phyloP scores from a whole-genome alignment of 805 yeast genomes.

The Candida wancherniae region DNA sequence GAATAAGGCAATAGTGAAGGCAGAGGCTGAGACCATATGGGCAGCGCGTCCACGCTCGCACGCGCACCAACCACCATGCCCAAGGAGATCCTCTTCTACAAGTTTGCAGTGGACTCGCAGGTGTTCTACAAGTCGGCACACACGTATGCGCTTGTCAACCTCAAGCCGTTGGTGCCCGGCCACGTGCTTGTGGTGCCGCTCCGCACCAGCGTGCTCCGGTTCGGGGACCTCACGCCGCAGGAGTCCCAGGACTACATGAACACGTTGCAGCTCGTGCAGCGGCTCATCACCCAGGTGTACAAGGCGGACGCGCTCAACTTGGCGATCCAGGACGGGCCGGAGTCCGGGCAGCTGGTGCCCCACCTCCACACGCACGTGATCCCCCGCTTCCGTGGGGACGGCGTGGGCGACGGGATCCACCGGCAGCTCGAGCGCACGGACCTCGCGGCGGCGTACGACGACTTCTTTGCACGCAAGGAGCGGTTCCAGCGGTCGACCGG shows the following conservation, averaged over 20 bases:
- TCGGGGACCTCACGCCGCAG: constrained; percentile 64
- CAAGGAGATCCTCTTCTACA: constrained; percentile 41
- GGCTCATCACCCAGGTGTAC: constrained; percentile 60
- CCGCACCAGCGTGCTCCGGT: constrained; percentile 53
- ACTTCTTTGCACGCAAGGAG: constrained; percentile 19
- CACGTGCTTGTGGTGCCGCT: constrained; percentile 83
- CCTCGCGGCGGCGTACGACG: constrained; percentile 31
- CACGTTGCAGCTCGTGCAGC: constrained; percentile 67
- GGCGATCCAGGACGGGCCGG: constrained; percentile 94
- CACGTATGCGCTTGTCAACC: constrained; percentile 82
- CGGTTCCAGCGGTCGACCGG: constrained; percentile 24
- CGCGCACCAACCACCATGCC: no score
- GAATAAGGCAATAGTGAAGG: no score
- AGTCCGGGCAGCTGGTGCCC: constrained; percentile 94
- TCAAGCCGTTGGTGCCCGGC: constrained; percentile 91
- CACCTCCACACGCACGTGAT: constrained; percentile 93
- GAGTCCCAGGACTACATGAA: constrained; percentile 76
- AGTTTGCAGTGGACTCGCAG: constrained; percentile 52
- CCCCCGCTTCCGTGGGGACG: constrained; percentile 66
- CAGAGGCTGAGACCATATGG: no score
- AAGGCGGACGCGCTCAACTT: constrained; percentile 81
- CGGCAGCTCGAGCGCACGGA: constrained; percentile 54
- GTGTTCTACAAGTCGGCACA: constrained; percentile 55
- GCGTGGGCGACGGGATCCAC: constrained; percentile 60
- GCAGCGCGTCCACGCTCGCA: no score